Evolutionary conservation across 805 yeast genomes (phyloP).

Genomic region (Yamadazyma sp.): DNA sequence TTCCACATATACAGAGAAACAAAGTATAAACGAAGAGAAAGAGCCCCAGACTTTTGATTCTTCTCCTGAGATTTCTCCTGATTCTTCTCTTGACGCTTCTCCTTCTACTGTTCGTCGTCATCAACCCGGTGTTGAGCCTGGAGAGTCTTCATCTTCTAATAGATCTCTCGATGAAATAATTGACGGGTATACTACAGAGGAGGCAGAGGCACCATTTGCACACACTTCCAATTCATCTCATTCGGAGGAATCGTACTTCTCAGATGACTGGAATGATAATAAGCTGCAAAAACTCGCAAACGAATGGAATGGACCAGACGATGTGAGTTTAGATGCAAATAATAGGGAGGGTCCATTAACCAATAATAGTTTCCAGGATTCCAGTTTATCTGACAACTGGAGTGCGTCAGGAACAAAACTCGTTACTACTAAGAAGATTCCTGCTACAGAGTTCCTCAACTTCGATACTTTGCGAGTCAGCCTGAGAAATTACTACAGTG

Average conservation of each 20-base stretch:
- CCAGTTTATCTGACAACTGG: constrained; percentile 1
- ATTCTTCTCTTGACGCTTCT: not conserved
- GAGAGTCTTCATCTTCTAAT: not conserved
- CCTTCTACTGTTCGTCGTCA: not conserved
- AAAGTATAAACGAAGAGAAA: too few relatives aligned
- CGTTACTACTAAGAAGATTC: constrained; percentile 6
- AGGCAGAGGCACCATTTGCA: not conserved
- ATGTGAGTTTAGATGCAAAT: not conserved
- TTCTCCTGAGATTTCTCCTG: not conserved
- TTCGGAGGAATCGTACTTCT: constrained; percentile 15
- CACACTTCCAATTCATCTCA: not conserved
- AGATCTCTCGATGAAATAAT: not conserved
- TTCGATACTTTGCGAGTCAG: constrained; percentile 14
- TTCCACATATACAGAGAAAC: not conserved
- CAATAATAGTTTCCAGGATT: constrained; percentile 1
- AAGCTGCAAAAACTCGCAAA: not conserved
- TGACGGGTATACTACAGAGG: not conserved
- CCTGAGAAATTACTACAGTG: constrained; percentile 6
- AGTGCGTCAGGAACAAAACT: constrained; percentile 4
- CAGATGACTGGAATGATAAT: constrained; percentile 17
- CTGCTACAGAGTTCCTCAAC: constrained; percentile 15
- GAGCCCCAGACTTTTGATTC: too few relatives aligned
- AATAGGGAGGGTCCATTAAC: not conserved
- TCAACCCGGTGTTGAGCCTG: not conserved
- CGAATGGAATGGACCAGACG: not conserved